Percentiles rank a stretch among this genome's conserved stretches.
Evolutionary conservation across 768 basidiomycete genomes (phyloP).

Genomic region (Trametes meyenii): DNA sequence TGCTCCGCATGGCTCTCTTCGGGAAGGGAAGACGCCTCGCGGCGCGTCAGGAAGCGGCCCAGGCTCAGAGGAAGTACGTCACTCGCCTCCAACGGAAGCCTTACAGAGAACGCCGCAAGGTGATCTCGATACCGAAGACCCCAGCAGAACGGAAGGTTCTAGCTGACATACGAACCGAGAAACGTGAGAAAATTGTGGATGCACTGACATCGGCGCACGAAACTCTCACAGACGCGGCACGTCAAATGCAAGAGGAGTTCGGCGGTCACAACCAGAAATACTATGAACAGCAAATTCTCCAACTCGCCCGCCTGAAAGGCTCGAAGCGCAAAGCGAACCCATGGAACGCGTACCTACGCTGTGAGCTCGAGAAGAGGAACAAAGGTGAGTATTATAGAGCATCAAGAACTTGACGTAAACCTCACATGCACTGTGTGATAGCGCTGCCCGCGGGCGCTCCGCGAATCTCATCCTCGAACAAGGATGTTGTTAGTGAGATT

Average conservation of each 20-base stretch:
- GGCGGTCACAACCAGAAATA: not conserved
- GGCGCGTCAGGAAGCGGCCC: not conserved
- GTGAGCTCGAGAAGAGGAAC: not conserved
- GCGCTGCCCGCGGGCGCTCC: not conserved
- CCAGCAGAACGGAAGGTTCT: not conserved
- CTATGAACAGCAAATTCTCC: conserved; percentile 1
- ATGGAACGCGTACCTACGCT: conserved; percentile 10
- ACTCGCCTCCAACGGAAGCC: not conserved
- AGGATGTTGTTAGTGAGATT: not conserved
- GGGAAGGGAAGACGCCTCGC: not conserved
- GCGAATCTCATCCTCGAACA: not conserved
- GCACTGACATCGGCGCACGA: not conserved
- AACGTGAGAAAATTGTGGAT: not conserved
- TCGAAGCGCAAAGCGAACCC: not conserved
- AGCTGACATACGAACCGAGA: not conserved
- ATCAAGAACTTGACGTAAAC: not conserved
- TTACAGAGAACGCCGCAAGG: not conserved
- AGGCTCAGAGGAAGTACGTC: not conserved
- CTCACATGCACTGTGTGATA: not conserved
- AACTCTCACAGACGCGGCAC: not conserved
- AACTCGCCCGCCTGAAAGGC: not conserved
- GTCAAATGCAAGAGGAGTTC: not conserved
- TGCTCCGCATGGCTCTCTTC: not conserved
- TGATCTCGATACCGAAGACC: not conserved
- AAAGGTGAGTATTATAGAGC: not conserved